A percentile compares a stretch with the other conserved stretches of the same genome.
phyloP scores from a whole-genome alignment of 768 basidiomycete genomes.

The Auriscalpium microsporum region DNA sequence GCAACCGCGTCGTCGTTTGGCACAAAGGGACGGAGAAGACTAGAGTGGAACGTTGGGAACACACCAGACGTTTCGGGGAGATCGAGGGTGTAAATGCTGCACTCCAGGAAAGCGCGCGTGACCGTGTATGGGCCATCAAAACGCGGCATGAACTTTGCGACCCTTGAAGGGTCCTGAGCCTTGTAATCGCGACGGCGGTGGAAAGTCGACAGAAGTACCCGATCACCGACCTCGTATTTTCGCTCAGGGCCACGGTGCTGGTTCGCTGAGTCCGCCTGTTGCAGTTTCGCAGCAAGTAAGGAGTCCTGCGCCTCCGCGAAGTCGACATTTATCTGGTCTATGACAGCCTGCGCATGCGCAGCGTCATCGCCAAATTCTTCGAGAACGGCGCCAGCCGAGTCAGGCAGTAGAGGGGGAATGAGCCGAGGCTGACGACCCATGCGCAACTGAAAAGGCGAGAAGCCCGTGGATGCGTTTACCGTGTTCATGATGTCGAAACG shows the following conservation, averaged over 20 bases:
- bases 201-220: conserved; percentile 28
- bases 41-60: background rate
- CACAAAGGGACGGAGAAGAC: background rate
- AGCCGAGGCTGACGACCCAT: conserved; percentile 10
- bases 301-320: conserved; percentile 26
- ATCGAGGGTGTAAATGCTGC: conserved; percentile 13
- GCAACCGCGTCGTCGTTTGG: too few species aligned
- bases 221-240: conserved; percentile 23
- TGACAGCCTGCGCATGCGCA: background rate
- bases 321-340: conserved; percentile 1
- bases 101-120: conserved; percentile 9
- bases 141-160: conserved; percentile 35
- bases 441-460: conserved; percentile 17
- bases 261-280: conserved; percentile 23
- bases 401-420: conserved; percentile 15
- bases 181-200: conserved; percentile 23
- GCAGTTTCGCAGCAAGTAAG: conserved; percentile 22
- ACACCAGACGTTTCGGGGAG: background rate
- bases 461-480: conserved; percentile 18
- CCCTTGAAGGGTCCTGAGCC: conserved; percentile 16
- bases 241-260: conserved; percentile 16
- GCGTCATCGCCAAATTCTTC: background rate
- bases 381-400: too few species aligned
- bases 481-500: conserved; percentile 22
- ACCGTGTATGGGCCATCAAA: conserved; percentile 24